Base-by-base conservation (phyloP, 495 filamentous ascomycete genomes). In the Hyphodiscus hymeniophilus region DNA sequence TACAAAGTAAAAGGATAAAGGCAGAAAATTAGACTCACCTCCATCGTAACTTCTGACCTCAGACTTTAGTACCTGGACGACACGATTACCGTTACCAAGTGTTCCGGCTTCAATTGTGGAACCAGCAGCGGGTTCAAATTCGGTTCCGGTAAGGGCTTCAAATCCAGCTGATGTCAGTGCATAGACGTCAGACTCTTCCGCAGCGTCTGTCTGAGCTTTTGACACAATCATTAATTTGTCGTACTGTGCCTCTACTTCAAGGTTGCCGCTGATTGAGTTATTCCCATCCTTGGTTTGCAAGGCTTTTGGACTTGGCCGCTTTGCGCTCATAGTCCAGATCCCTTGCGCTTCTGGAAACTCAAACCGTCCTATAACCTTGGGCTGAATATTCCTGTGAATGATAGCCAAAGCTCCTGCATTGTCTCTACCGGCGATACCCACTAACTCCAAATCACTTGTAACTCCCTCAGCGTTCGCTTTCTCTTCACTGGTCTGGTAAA, bases 31-130 rank as follows among this genome's bases (percentile, higher is more conserved):
- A 17, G 30, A 68, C 81, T 74, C 68, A 94, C 88, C 82, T 62
- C 78, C 81, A 60, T 96, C 89, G 58, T 94, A 97, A 47, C 79
- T 86, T 38, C 89, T 73, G 12, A 98, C 78, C 55, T 96, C 89
- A 23, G 78, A 84, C 50, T 77, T 82, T 30, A 94, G 69, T 13
- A 95, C 79, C 59, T 96, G 92, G 12, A 96, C 78, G 38, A 97
- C 78, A 41, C 87, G 77, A 48, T 72, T 84, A 28, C 80, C 80
- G 39, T 74, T 75, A 7, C 83, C 84, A 50, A 96, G 74, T 6
- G 79, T 80, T 24, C 85, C 84, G 22, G 89, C 81, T 49, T 94
- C 84, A 45, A 97, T 69, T 0, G 90, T 94, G 31, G 79, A 72
- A 30, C 88, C 89, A 42, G 80, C 84, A 54, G 90, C 90, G 5